Percentiles rank a stretch among this genome's conserved stretches.
These are phyloP conservation scores for Pythium chondricola DNA, from an alignment of 352 stramenopile genomes.

Conservation along the genomic window DNA sequence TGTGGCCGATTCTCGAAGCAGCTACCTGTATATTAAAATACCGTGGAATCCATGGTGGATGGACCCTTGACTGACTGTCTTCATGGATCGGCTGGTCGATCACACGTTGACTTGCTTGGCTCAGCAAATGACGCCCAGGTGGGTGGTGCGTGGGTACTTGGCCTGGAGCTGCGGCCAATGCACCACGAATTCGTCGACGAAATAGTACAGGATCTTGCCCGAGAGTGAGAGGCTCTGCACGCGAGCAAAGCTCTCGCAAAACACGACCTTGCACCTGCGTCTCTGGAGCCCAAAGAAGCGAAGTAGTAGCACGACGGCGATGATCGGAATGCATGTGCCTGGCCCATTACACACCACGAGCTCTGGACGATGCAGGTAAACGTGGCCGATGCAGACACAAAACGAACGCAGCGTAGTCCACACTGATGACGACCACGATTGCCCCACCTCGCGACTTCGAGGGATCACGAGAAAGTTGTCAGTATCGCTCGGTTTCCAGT, in stretches of 20 bases:
- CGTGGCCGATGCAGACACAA: slow-evolving; percentile 60
- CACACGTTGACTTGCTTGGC: too few relatives aligned
- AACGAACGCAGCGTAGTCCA: slow-evolving; percentile 84
- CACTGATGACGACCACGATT: slow-evolving; percentile 89
- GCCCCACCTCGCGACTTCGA: slow-evolving; percentile 90
- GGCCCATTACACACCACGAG: slow-evolving; percentile 94
- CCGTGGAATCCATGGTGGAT: neutral
- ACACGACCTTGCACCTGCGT: slow-evolving; percentile 79
- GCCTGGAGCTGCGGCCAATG: slow-evolving; percentile 90
- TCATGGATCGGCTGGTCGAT: too few relatives aligned
- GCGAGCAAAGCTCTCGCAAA: slow-evolving; percentile 93
- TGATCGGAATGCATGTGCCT: slow-evolving; percentile 91
- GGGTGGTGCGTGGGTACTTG: slow-evolving; percentile 76
- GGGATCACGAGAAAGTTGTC: slow-evolving; percentile 83
- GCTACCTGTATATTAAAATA: too few relatives aligned
- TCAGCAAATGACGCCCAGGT: slow-evolving; percentile 87
- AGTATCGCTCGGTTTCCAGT: slow-evolving; percentile 39
- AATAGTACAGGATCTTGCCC: slow-evolving; percentile 90
- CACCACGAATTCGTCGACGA: slow-evolving; percentile 92
- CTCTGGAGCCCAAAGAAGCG: slow-evolving; percentile 67
- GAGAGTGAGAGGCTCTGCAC: slow-evolving; percentile 91
- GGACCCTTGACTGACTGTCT: too few relatives aligned
- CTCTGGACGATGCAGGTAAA: slow-evolving; percentile 69
- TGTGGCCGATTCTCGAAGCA: too few relatives aligned
- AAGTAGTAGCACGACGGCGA: slow-evolving; percentile 76